Base-by-base conservation (phyloP, 2,329 filamentous ascomycete species). In the Metarhizium robertsii region DNA sequence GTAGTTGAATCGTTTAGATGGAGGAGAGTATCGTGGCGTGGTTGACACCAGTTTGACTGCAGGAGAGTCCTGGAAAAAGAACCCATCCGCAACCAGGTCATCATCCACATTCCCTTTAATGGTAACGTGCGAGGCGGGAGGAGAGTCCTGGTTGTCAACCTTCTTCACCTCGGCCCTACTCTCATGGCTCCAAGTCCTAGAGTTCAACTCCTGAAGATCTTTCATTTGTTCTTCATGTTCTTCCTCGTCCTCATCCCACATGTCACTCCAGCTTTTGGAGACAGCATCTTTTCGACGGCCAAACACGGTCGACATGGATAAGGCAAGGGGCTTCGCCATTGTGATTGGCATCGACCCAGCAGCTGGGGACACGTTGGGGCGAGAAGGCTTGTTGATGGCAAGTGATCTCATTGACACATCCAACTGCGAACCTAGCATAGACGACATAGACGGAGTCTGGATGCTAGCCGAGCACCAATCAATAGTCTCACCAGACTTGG, bases 261-360 rank as follows among this genome's bases (percentile, higher is more conserved):
- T 84, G 70, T 99, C 94, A 66, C 92, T 96, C 94, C 94, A 99
- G 77, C 94, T 97, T 86, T 97, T 97, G 55, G 94, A 96, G 50
- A 95, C 89, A 50, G 81, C 77, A 49, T 92, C 87, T 59, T 84
- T 81, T 68, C 87, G 84, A 66, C 85, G 85, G 53, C 88, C 89
- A 67, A 95, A 92, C 52, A 92, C 83, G 66, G 87, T 82, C 4
- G 88, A 85, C 79, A 92, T 86, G 58, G 88, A 85, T 54, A 86
- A 76, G 45, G 81, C 80, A 59, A 83, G 78, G 0, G 90, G 87
- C 67, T 94, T 84, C 14, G 87, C 88, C 72, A 92, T 89, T 59
- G 81, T 84, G 67, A 94, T 92, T 5, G 88, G 86, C 30, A 94
- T 78, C 2, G 90, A 89, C 43, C 81, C 85, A 53, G 87, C 82